Conservation (phyloP, 78 protist species). For the Speleostelium caveatum region DNA sequence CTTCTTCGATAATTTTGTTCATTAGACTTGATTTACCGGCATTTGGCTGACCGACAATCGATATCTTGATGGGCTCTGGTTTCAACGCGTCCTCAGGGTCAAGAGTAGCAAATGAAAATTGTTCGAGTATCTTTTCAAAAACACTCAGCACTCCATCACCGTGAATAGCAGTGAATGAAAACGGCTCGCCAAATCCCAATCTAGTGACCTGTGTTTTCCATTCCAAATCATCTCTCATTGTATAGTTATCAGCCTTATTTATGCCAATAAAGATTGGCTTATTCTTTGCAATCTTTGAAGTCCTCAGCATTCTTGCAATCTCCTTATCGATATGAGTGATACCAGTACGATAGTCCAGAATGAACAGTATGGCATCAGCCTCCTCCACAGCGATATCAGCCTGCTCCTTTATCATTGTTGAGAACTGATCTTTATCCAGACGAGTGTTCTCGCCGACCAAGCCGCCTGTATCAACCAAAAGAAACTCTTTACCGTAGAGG, state of each 20-base stretch:
- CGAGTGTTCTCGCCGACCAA: slow-evolving; percentile 64
- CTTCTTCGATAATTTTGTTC: slow-evolving; percentile 64
- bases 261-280: slow-evolving; percentile 51
- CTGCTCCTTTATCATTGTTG: slow-evolving; percentile 35
- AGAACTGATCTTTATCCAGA: slow-evolving; percentile 43
- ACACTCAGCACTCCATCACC: slow-evolving; percentile 55
- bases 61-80: slow-evolving; percentile 38
- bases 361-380: slow-evolving; percentile 63
- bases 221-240: background rate
- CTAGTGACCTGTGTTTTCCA: background rate
- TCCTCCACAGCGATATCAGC: slow-evolving; percentile 79
- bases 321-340: slow-evolving; percentile 52
- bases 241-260: slow-evolving; percentile 75
- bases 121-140: background rate
- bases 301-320: slow-evolving; percentile 70
- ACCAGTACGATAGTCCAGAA: slow-evolving; percentile 62
- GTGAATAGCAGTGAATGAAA: slow-evolving; percentile 64
- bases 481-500: slow-evolving; percentile 44
- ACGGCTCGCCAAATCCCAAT: slow-evolving; percentile 65
- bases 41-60: slow-evolving; percentile 87
- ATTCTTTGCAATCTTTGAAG: background rate
- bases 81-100: slow-evolving; percentile 3
- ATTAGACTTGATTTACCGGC: slow-evolving; percentile 84
- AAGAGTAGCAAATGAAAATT: background rate
- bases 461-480: slow-evolving; percentile 88